A percentile compares a stretch with the other conserved stretches of the same genome.
These are phyloP conservation scores for Botryotinia calthae DNA, from an alignment of 2,329 filamentous ascomycete genomes.

Conservation along the genomic window DNA sequence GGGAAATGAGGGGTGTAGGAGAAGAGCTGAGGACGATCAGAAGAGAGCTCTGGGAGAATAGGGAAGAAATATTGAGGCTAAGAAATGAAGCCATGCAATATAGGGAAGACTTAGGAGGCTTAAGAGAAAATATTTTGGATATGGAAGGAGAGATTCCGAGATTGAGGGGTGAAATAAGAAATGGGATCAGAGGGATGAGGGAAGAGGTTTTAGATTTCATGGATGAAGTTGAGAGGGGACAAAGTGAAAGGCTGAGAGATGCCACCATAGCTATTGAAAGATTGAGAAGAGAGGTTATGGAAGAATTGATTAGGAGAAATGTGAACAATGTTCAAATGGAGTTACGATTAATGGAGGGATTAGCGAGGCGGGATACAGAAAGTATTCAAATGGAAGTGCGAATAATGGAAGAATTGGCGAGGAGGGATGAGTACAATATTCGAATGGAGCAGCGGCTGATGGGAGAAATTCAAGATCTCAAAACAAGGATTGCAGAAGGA, in stretches of 20 bases:
- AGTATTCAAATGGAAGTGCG: not conserved
- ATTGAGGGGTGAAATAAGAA: not conserved
- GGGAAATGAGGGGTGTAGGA: not conserved
- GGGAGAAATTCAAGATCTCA: not conserved
- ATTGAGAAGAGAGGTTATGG: slow-evolving; percentile 6
- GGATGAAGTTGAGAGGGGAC: not conserved
- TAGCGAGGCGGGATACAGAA: not conserved
- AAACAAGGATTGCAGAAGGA: not conserved
- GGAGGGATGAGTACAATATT: not conserved
- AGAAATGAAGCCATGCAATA: not conserved
- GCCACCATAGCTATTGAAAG: not conserved
- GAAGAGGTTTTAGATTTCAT: not conserved
- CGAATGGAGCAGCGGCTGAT: not conserved
- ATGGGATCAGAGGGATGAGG: not conserved
- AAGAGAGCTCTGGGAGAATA: not conserved
- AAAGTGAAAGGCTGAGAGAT: not conserved
- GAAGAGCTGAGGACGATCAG: not conserved
- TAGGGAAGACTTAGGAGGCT: not conserved
- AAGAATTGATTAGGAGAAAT: not conserved
- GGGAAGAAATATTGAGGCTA: not conserved
- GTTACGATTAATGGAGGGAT: not conserved
- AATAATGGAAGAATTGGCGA: not conserved
- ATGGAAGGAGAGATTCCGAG: not conserved
- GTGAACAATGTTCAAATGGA: not conserved
- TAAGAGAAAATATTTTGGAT: not conserved